Evolutionary conservation across 2,329 filamentous ascomycete genomes (phyloP).

Genomic region (Grosmannia clavigera): DNA sequence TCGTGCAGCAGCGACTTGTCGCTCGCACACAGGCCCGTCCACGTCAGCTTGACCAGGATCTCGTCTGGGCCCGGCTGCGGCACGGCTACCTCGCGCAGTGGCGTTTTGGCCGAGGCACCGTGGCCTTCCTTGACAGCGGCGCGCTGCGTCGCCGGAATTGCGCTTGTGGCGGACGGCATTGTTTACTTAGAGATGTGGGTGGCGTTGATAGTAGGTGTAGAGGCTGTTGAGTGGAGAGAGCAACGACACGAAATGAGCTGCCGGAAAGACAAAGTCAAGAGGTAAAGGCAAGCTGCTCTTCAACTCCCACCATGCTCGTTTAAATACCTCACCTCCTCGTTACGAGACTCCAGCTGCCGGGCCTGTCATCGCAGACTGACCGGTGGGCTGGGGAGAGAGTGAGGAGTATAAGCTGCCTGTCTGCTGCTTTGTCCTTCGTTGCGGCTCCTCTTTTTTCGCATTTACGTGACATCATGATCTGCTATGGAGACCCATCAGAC

Average conservation of each 20-base stretch:
- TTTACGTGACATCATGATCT: neutral
- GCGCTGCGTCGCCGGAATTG: slow-evolving; percentile 10
- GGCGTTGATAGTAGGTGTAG: neutral
- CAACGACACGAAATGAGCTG: too few relatives aligned
- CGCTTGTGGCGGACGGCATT: neutral
- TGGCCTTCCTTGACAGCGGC: slow-evolving; percentile 8
- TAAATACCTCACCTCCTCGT: too few relatives aligned
- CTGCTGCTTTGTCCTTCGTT: neutral
- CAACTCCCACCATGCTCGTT: too few relatives aligned
- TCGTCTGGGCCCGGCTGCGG: slow-evolving; percentile 5
- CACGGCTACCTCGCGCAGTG: slow-evolving; percentile 1
- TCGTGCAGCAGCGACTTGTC: slow-evolving; percentile 12
- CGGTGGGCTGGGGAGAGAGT: neutral
- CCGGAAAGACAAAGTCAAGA: too few relatives aligned
- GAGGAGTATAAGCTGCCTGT: neutral
- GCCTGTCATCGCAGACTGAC: neutral
- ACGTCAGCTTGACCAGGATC: slow-evolving; percentile 10
- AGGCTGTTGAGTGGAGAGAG: neutral
- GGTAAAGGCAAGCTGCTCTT: too few relatives aligned
- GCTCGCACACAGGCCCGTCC: slow-evolving; percentile 10
- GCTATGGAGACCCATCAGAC: neutral
- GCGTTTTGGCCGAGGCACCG: neutral
- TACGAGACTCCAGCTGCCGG: too few relatives aligned
- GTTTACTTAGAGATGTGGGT: neutral
- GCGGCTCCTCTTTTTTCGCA: neutral